Evolutionary conservation across 805 yeast genomes (phyloP).

Genomic region (Allodekkera sacchari): DNA sequence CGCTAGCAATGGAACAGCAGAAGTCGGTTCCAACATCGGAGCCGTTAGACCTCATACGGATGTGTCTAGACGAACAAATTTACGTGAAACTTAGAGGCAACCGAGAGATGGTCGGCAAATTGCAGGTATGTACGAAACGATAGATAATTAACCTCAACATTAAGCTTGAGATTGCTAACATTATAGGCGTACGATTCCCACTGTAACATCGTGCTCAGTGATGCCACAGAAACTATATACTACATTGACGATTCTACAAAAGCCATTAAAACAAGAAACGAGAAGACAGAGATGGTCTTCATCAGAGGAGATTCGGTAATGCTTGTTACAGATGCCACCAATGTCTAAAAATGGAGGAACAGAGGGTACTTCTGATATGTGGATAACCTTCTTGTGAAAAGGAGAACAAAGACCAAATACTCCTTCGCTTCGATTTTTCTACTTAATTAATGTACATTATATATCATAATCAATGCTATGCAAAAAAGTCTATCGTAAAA

Average conservation of each 20-base stretch:
- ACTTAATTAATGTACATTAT: no score
- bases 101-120: conserved; percentile 80
- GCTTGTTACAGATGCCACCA: conserved; percentile 42
- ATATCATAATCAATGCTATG: no score
- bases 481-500: no score
- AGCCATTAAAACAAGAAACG: conserved; percentile 36
- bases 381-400: no score
- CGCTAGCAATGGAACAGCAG: neutral
- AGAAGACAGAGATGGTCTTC: conserved; percentile 79
- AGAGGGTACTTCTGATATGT: no score
- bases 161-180: conserved; percentile 7
- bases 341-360: no score
- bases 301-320: conserved; percentile 98
- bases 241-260: conserved; percentile 40
- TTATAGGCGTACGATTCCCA: conserved; percentile 84
- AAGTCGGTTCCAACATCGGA: conserved; percentile 34
- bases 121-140: conserved; percentile 48
- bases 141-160: neutral
- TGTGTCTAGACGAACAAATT: conserved; percentile 79
- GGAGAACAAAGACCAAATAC: neutral
- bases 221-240: conserved; percentile 79
- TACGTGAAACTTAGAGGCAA: conserved; percentile 89
- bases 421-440: neutral
- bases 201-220: conserved; percentile 91
- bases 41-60: conserved; percentile 85